Evolutionary conservation across 2,329 filamentous ascomycete species (phyloP), one percentile per base, ranked within the genome.

Genomic region (Penicillium sp.): DNA sequence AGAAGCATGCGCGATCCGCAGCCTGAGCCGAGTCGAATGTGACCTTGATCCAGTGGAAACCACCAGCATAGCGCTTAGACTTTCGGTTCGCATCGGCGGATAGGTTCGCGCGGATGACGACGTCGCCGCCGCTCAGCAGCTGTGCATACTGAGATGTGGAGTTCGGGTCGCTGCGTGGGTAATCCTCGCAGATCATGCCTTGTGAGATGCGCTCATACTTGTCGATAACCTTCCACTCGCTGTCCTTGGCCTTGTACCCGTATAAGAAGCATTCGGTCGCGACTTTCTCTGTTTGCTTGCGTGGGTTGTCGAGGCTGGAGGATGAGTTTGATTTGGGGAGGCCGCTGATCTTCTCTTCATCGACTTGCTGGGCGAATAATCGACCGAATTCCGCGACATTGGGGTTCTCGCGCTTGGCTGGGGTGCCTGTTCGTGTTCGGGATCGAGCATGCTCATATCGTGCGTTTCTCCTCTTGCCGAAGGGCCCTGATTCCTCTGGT

Each of bases 11-110:
- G 11, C 85, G 80, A 57, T 90, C 87, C 21, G 88, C 90, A 2
- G 89, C 87, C 64, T 89, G 84, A 49, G 83, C 81, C 43, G 87
- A 90, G 74, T 91, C 90, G 67, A 91, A 93, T 1, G 90, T 93
- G 54, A 93, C 81, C 73, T 92, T 92, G 67, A 97, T 91, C 93
- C 93, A 98, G 79, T 96, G 90, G 65, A 90, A 84, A 44, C 93
- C 93, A 49, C 91, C 90, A 46, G 88, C 89, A 60, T 91, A 92
- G 59, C 83, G 85, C 75, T 93, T 91, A 69, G 93, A 90, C 72
- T 93, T 89, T 52, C 83, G 81, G 55, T 92, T 86, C 67, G 96
- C 90, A 37, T 89, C 87, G 19, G 84, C 77, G 2, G 88, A 89
- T 52, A 96, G 78, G 10, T 84, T 83, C 51, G 84, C 82, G 56